Evolutionary conservation across 2,329 filamentous ascomycete species (phyloP), one percentile per base, ranked within the genome.

Genomic region (Botrytis hyacinthi): DNA sequence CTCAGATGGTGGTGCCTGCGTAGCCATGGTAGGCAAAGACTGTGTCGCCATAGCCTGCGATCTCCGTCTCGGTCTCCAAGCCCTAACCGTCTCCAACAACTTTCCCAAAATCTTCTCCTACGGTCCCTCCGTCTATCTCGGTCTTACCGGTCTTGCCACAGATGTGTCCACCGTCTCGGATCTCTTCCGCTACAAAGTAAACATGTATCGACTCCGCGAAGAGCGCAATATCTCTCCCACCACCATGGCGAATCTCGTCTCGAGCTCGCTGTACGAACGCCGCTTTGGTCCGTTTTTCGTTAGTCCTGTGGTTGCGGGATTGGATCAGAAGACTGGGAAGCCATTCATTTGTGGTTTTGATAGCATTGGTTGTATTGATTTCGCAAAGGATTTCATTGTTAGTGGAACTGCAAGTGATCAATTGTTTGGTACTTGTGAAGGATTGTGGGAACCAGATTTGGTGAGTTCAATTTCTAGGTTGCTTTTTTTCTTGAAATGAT

Each of bases 61-160:
- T 85, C 93, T 99, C 78, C 95, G 96, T 77, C 93, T 99, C 78
- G 96, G 96, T 81, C 91, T 98, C 82, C 96, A 99, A 86, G 89
- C 96, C 82, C 89, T 99, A 82, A 99, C 96, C 76, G 93, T 99
- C 74, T 98, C 94, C 83, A 99, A 99, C 91, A 96, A 98, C 91
- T 98, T 98, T 88, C 96, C 96, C 86, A 99, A 99, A 88, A 93
- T 99, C 88, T 98, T 98, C 90, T 91, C 92, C 84, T 98, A 97
- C 88, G 65, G 62, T 0, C 94, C 94, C 81, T 93, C 95, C 81
- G 93, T 96, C 80, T 98, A 97, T 85, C 92, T 99, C 51, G 96
- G 96, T 73, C 91, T 99, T 75, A 98, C 96, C 7, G 96, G 96
- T 73, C 93, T 99, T 70, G 96, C 96, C 75, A 99, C 96, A 79